A percentile compares a stretch with the other conserved stretches of the same genome.
Evolutionary conservation across 2,329 filamentous ascomycete genomes (phyloP).

Genomic region (Anisogramma anomala): DNA sequence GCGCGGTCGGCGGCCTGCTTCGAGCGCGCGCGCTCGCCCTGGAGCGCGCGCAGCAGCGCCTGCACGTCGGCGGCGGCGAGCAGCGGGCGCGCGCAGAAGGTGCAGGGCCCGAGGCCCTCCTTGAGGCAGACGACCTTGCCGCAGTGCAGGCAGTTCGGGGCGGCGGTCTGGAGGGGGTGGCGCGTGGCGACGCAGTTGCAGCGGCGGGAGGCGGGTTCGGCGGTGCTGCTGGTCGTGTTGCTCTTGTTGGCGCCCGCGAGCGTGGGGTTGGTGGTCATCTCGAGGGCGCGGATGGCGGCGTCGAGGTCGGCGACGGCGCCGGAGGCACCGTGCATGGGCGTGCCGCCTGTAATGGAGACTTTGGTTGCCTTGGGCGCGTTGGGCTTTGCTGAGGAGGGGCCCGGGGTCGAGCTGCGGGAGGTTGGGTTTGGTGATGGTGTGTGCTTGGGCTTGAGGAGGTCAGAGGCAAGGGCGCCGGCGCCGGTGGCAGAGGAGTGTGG

Average conservation of each 20-base stretch:
- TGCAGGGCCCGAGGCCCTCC: conserved; percentile 88
- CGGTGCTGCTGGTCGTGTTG: conserved; percentile 31
- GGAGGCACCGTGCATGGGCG: conserved; percentile 71
- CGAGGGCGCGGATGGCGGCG: conserved; percentile 76
- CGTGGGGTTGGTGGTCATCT: conserved; percentile 82
- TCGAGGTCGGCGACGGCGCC: conserved; percentile 60
- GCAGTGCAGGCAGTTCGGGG: conserved; percentile 84
- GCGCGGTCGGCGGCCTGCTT: conserved; percentile 73
- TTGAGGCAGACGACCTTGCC: conserved; percentile 94
- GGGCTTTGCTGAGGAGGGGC: conserved; percentile 36
- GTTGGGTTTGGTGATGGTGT: conserved; percentile 43
- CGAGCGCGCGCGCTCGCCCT: conserved; percentile 76
- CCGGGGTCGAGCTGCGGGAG: conserved; percentile 41
- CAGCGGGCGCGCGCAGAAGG: conserved; percentile 70
- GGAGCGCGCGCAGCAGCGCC: conserved; percentile 72
- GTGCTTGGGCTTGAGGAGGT: conserved; percentile 43
- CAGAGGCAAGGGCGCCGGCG: conserved; percentile 70
- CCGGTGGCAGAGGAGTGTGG: conserved; percentile 60
- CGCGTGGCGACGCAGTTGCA: conserved; percentile 83
- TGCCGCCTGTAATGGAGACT: conserved; percentile 62
- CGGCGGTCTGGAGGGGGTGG: conserved; percentile 80
- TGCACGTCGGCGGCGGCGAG: conserved; percentile 65
- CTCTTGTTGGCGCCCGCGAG: conserved; percentile 30
- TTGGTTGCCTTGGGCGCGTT: conserved; percentile 46
- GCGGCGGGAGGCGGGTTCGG: conserved; percentile 34